A percentile compares a stretch with the other conserved stretches of the same genome.
phyloP scores from a whole-genome alignment of 495 filamentous ascomycete species.

The Physcia stellaris region DNA sequence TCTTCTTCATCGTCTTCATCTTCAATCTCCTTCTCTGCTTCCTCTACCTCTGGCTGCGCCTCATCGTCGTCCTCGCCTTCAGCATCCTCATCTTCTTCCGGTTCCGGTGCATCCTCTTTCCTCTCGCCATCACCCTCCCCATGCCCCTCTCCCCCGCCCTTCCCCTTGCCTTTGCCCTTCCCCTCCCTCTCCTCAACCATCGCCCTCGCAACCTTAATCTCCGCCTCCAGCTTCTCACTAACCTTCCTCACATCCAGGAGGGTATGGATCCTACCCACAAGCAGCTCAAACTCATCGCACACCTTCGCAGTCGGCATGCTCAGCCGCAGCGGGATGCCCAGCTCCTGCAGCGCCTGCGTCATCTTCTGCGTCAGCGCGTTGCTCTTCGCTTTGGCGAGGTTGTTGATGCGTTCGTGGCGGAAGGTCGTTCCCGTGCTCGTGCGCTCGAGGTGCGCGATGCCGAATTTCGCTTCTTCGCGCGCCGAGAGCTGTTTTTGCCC shows the following conservation, averaged over 20 bases:
- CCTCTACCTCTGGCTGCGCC: background rate
- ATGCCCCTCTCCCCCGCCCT: conserved; percentile 24
- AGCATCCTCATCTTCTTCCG: conserved; percentile 7
- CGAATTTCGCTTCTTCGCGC: conserved; percentile 59
- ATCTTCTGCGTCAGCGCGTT: conserved; percentile 73
- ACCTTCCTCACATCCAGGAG: conserved; percentile 75
- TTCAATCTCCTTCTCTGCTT: background rate
- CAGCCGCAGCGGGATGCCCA: conserved; percentile 64
- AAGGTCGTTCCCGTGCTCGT: conserved; percentile 61
- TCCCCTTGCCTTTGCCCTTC: conserved; percentile 13
- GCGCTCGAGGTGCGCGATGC: conserved; percentile 74
- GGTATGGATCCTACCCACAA: conserved; percentile 58
- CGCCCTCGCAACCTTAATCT: conserved; percentile 59
- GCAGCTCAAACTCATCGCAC: conserved; percentile 63
- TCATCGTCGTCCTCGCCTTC: conserved; percentile 1
- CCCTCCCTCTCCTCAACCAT: conserved; percentile 48
- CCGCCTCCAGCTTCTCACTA: conserved; percentile 71
- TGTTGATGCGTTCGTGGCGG: conserved; percentile 70
- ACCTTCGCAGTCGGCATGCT: conserved; percentile 77
- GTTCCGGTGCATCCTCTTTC: conserved; percentile 4
- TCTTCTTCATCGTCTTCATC: background rate
- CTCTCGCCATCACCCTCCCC: conserved; percentile 11
- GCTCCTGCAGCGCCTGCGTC: conserved; percentile 57
- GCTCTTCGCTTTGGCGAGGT: conserved; percentile 70
- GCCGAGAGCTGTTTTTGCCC: conserved; percentile 13